Base-by-base conservation (phyloP, 768 basidiomycete genomes). In the Postia placenta region DNA sequence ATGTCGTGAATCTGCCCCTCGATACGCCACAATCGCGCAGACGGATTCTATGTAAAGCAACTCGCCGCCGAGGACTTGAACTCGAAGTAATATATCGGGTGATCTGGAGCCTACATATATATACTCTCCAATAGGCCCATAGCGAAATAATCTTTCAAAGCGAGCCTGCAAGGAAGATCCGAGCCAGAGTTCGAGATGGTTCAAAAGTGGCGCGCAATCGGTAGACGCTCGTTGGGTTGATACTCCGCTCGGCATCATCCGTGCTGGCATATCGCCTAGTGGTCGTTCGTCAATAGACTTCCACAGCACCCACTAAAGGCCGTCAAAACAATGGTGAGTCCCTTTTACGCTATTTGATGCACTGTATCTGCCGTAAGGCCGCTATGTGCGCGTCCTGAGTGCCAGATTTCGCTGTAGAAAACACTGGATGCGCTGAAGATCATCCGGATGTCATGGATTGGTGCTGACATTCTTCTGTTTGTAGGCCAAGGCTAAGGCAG, bases 401-500 rank as follows among this genome's bases (percentile, higher is more conserved):
- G n/a, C n/a, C 23, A 25, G 26, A 12, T 48, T 47, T 51, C 17
- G 19, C 27, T 27, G 40, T 14, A 42, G 50, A 42, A 33, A 19
- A n/a, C 61, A 51, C 26, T 63, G 66, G 66, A 65, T 67, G 62
- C 59, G 38, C 19, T 11, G 25, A 19, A 24, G 27, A 4, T 15
- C 12, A 5, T 20, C 33, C 28, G 54, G 66, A 67, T 67, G 59
- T 58, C 54, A 45, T 48, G n/a, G 50, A 25, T 43, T 22, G 3
- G 23, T 41, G 45, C 53, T 62, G 42, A 60, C 48, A 27, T 14
- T 2, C 28, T 20, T 20, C n/a, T 19, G 22, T 40, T 45, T 41
- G 19, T 48, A 67, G 67, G 66, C 66, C 56, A 69, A 69, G 79
- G 84, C 87, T 66, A 89, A 88, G 79, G 83, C 85, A 74, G 71